phyloP scores from a whole-genome alignment of 495 filamentous ascomycete genomes.

The Geoglossum glabrum region DNA sequence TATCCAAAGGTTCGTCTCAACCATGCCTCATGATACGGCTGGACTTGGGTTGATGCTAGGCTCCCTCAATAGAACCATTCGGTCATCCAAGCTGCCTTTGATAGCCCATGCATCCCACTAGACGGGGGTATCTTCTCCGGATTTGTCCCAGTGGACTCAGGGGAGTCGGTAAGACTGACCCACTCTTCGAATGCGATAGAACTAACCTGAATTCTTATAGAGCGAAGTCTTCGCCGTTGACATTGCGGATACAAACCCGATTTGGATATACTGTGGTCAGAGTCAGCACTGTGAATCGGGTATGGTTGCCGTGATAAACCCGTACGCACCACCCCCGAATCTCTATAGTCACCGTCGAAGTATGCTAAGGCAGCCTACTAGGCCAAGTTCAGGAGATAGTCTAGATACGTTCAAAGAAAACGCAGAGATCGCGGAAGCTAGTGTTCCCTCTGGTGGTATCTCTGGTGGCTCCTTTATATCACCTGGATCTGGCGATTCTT shows the following conservation, averaged over 20 bases:
- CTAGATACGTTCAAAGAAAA: too few relatives aligned
- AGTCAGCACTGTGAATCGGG: constrained; percentile 26
- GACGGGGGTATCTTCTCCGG: constrained; percentile 14
- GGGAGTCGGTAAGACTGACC: too few relatives aligned
- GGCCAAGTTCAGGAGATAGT: too few relatives aligned
- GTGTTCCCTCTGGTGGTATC: too few relatives aligned
- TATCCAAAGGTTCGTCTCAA: not conserved
- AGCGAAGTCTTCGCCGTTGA: constrained; percentile 20
- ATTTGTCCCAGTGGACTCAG: constrained; percentile 4
- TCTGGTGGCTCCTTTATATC: too few relatives aligned
- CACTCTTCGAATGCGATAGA: too few relatives aligned
- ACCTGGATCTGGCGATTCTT: too few relatives aligned
- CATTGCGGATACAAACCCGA: constrained; percentile 26
- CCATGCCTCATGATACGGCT: not conserved
- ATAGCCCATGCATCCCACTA: constrained; percentile 12
- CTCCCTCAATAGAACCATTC: constrained; percentile 7
- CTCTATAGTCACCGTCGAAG: too few relatives aligned
- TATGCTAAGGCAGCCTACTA: too few relatives aligned
- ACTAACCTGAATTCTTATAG: not conserved
- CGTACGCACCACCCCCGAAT: not conserved
- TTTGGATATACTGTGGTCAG: constrained; percentile 41
- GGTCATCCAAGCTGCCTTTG: constrained; percentile 13
- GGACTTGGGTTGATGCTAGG: too few relatives aligned
- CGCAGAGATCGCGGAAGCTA: too few relatives aligned
- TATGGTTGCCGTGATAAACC: constrained; percentile 31